Evolutionary conservation across 169 alveolate genomes (phyloP).

Genomic region (Plasmodium blacklocki): DNA sequence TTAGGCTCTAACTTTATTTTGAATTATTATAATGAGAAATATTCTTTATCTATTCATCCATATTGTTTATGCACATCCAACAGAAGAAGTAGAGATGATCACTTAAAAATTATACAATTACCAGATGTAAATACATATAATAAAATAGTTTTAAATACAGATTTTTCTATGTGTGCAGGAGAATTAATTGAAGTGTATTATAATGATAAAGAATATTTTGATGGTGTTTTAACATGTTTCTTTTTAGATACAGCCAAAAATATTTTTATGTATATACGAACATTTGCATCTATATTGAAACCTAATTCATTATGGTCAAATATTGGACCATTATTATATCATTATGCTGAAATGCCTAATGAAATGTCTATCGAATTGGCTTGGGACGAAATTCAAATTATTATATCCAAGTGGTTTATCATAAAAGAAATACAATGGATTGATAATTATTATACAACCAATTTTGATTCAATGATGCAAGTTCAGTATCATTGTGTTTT

Average conservation of each 20-base stretch:
- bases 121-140: constrained; percentile 95
- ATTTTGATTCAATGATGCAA: constrained; percentile 91
- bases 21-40: constrained; percentile 83
- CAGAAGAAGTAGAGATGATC: constrained; percentile 90
- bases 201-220: constrained; percentile 88
- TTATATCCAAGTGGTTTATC: constrained; percentile 88
- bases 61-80: constrained; percentile 88
- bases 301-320: constrained; percentile 97
- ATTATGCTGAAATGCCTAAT: constrained; percentile 94
- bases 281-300: constrained; percentile 91
- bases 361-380: constrained; percentile 94
- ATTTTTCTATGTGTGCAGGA: constrained; percentile 97
- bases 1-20: constrained; percentile 90
- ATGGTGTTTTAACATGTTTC: constrained; percentile 96
- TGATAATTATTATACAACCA: constrained; percentile 91
- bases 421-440: constrained; percentile 87
- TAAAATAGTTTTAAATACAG: constrained; percentile 77
- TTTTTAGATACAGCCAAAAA: constrained; percentile 99
- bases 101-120: constrained; percentile 87
- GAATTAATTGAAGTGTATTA: constrained; percentile 94
- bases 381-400: constrained; percentile 93
- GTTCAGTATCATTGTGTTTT: constrained; percentile 91
- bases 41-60: constrained; percentile 86
- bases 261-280: constrained; percentile 94
- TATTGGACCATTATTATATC: constrained; percentile 98